These are phyloP conservation scores for Taphrina deformans DNA, from an alignment of 1,139 yeast genomes.

Conservation along the genomic window DNA sequence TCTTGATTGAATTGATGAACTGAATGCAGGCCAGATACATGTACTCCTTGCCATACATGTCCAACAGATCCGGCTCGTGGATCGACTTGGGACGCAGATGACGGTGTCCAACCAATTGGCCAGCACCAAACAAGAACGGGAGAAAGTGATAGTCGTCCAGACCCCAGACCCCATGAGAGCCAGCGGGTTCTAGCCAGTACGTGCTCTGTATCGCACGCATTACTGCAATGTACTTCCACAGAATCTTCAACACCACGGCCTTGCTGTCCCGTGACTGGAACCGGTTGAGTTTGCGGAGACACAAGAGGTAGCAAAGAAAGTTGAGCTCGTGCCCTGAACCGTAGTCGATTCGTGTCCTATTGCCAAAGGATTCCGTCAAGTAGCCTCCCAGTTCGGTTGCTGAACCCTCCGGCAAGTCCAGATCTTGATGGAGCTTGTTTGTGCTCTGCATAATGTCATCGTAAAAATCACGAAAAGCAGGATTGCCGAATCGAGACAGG, in stretches of 20 bases:
- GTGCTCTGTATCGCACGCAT: conserved; percentile 48
- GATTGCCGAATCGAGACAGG: conserved; percentile 85
- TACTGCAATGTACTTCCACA: conserved; percentile 57
- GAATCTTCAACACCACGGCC: conserved; percentile 54
- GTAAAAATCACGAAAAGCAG: conserved; percentile 81
- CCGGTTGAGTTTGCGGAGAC: conserved; percentile 38
- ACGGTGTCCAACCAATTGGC: conserved; percentile 73
- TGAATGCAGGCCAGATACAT: conserved; percentile 84
- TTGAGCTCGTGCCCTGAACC: conserved; percentile 97
- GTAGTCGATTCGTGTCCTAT: conserved; percentile 81
- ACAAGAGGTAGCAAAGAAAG: conserved; percentile 68
- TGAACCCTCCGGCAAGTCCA: conserved; percentile 5
- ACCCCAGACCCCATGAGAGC: conserved; percentile 96
- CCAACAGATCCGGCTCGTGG: conserved; percentile 80
- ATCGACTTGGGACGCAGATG: conserved; percentile 82
- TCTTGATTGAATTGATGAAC: conserved; percentile 76
- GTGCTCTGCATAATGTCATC: conserved; percentile 54
- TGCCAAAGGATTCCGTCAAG: conserved; percentile 77
- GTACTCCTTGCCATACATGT: conserved; percentile 69
- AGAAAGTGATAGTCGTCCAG: conserved; percentile 93
- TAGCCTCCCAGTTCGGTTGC: conserved; percentile 46
- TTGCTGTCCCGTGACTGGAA: conserved; percentile 34
- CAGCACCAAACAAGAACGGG: conserved; percentile 83
- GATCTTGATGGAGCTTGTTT: conserved; percentile 7
- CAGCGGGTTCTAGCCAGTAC: conserved; percentile 96